Percentiles rank a stretch among this genome's conserved stretches.
Evolutionary conservation across 2,329 filamentous ascomycete genomes (phyloP).

Genomic region (Scedosporium boydii): DNA sequence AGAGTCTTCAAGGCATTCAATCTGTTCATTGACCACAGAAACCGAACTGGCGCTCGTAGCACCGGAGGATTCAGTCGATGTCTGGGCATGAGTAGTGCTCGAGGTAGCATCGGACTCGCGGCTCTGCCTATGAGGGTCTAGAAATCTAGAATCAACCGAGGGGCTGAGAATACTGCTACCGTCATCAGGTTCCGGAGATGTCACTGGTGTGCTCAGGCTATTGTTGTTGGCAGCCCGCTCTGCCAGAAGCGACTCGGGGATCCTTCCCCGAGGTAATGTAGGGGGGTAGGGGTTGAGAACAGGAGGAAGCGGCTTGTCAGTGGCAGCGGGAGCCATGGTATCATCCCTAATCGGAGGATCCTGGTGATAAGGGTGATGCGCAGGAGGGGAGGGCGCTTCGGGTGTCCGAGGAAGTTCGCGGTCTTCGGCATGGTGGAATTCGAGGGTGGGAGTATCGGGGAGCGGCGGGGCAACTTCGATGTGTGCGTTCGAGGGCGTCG

Average conservation of each 20-base stretch:
- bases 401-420: constrained; percentile 23
- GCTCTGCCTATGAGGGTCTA: constrained; percentile 35
- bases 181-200: constrained; percentile 16
- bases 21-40: constrained; percentile 38
- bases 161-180: constrained; percentile 22
- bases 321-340: neutral
- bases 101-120: constrained; percentile 43
- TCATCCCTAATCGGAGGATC: neutral
- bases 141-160: constrained; percentile 19
- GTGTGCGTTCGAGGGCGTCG: constrained; percentile 39
- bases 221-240: neutral
- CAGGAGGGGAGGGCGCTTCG: constrained; percentile 26
- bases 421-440: constrained; percentile 11
- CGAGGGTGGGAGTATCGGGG: neutral
- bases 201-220: neutral
- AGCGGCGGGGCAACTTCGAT: constrained; percentile 30
- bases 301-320: neutral
- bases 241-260: neutral
- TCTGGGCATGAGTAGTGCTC: constrained; percentile 37
- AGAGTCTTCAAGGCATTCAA: constrained; percentile 31
- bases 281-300: neutral
- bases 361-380: constrained; percentile 15
- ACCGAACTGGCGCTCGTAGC: constrained; percentile 48
- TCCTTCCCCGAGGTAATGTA: neutral
- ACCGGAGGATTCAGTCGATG: constrained; percentile 42